Evolutionary conservation across 1,284 basidiomycete species (phyloP).

Genomic region (Ustilago crameri): DNA sequence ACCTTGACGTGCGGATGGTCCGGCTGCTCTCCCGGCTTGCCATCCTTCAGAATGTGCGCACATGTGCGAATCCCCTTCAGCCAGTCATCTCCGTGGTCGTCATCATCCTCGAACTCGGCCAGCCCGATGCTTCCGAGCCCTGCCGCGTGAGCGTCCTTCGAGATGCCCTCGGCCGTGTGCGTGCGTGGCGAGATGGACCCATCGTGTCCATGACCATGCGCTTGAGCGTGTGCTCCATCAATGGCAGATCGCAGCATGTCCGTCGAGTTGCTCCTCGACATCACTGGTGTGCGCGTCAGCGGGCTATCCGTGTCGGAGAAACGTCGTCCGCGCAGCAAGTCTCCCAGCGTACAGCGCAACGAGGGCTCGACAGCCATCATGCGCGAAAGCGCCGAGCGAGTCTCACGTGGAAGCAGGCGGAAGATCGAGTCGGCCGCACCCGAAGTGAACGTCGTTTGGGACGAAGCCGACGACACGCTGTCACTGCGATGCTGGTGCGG

Average conservation of each 20-base stretch:
- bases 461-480: conserved; percentile 72
- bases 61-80: conserved; percentile 67
- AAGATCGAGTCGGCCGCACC: conserved; percentile 97
- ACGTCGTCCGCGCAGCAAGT: conserved; percentile 81
- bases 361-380: conserved; percentile 93
- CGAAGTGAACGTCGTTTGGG: conserved; percentile 78
- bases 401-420: conserved; percentile 92
- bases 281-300: conserved; percentile 58
- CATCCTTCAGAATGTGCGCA: conserved; percentile 54
- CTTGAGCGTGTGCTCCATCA: conserved; percentile 32
- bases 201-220: conserved; percentile 13
- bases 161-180: conserved; percentile 26
- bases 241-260: conserved; percentile 49
- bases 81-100: conserved; percentile 69
- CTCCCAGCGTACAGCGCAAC: conserved; percentile 90
- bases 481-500: conserved; percentile 53
- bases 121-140: conserved; percentile 48
- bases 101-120: conserved; percentile 66
- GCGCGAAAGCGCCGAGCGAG: conserved; percentile 78
- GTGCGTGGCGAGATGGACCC: conserved; percentile 30
- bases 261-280: conserved; percentile 55
- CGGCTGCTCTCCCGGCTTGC: conserved; percentile 50
- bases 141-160: conserved; percentile 41
- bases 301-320: conserved; percentile 62
- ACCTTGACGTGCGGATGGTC: conserved; percentile 65